Evolutionary conservation across 148 eudicot species (phyloP).

Genomic region (Chenopodium album): DNA sequence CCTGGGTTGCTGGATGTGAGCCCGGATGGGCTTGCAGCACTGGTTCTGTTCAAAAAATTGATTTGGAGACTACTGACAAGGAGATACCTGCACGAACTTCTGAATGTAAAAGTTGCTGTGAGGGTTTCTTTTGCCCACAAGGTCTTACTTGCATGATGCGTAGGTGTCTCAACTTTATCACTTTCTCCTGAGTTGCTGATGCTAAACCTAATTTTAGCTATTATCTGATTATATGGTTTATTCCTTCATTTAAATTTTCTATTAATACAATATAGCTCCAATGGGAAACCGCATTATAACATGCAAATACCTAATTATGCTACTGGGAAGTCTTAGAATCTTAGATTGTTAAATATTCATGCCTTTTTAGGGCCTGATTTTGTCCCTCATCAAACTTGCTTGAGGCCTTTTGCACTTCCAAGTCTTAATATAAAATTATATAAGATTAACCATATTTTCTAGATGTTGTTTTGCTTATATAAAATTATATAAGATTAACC

Average conservation of each 20-base stretch:
- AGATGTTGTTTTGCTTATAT: not conserved
- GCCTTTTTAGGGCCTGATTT: not conserved
- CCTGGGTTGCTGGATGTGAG: constrained; percentile 45
- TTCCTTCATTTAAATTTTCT: not conserved
- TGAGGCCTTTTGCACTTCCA: not conserved
- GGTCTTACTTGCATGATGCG: constrained; percentile 58
- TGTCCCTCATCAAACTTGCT: not conserved
- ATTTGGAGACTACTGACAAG: not conserved
- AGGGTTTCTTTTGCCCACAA: constrained; percentile 51
- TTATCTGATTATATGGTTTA: not conserved
- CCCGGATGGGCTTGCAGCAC: constrained; percentile 53
- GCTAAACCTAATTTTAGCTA: not conserved
- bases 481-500: not conserved
- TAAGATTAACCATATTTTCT: not conserved
- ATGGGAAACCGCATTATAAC: not conserved
- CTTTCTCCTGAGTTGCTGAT: not conserved
- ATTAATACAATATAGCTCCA: not conserved
- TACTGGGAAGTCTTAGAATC: not conserved
- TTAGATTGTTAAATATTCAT: not conserved
- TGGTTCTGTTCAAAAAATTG: not conserved
- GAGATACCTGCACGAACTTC: constrained; percentile 36
- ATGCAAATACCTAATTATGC: not conserved
- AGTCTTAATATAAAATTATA: not conserved
- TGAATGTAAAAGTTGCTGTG: constrained; percentile 39
- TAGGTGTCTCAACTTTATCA: constrained; percentile 23